Base-by-base conservation (phyloP, 1,139 yeast genomes). In the Blastobotrys persicus region DNA sequence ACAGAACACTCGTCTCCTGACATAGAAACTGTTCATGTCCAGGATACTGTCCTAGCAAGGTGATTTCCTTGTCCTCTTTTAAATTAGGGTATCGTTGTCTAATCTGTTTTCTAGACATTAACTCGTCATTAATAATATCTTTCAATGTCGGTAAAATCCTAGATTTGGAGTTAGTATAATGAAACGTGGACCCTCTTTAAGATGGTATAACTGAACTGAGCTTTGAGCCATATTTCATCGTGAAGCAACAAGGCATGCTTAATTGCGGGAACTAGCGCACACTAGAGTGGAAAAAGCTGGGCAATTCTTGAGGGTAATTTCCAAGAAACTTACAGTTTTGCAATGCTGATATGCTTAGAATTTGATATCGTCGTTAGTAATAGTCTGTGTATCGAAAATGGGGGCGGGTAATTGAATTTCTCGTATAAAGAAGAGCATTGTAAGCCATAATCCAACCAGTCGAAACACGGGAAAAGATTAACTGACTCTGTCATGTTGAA, bases 401-500 rank as follows among this genome's bases (percentile, higher is more conserved):
- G 72, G 2, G 72, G 70, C 14, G 57, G 59, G 19, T 60, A 56
- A 3, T 57, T 48, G 37, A 57, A 54, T 34, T 53, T 40, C 16
- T 58, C 57, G 52, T 68, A 70, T 3, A 65, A 46, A 4, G 56
- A 57, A 2, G 55, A 53, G 28, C 71, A 62, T 23, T 61, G 59
- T 19, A 50, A 47, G 7, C 70, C 70, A 48, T 59, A 60, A 9
- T 63, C 58, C 12, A 67, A 57, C 95, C 95, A 87, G 49, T 83
- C 84, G 12, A 42, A 42, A 49, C 81, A 85, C 17, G 84, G 76
- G 2, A 92, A 85, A 65, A 85, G 83, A 60, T 85, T 85, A 3
- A 87, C 94, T 1, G 88, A 83, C 58, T 87, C 95, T 39, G 87
- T 87, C 55, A 87, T 67, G 62, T 85, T 85, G 62, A 82, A 87